Evolutionary conservation across 2,329 filamentous ascomycete genomes (phyloP).

Genomic region (Aspergillus texensis): DNA sequence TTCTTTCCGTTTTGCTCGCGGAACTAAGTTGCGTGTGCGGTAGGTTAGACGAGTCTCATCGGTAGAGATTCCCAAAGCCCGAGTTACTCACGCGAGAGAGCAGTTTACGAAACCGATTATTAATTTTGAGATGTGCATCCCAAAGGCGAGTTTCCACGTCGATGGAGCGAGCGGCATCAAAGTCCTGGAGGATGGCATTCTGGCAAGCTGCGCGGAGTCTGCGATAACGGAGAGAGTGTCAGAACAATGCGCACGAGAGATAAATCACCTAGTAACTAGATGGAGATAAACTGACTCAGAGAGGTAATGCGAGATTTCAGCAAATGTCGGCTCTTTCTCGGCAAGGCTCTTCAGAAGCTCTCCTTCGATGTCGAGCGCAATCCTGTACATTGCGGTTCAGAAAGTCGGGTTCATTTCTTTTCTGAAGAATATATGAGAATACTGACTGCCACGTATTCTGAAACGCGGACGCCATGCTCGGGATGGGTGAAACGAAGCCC

Average conservation of each 20-base stretch:
- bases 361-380: conserved; percentile 50
- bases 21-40: conserved; percentile 40
- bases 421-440: conserved; percentile 15
- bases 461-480: conserved; percentile 49
- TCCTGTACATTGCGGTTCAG: conserved; percentile 27
- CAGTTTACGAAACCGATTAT: conserved; percentile 73
- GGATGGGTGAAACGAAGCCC: conserved; percentile 21
- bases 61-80: background rate
- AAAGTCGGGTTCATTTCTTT: conserved; percentile 22
- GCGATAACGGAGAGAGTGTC: conserved; percentile 11
- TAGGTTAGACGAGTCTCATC: conserved; percentile 7
- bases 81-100: conserved; percentile 55
- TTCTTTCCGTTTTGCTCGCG: conserved; percentile 54
- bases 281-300: conserved; percentile 35
- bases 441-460: conserved; percentile 58
- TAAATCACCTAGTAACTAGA: background rate
- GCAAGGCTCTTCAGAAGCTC: conserved; percentile 53
- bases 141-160: conserved; percentile 74
- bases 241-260: conserved; percentile 3
- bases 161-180: conserved; percentile 51
- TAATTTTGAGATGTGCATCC: conserved; percentile 76
- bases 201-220: conserved; percentile 75
- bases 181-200: conserved; percentile 70
- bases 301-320: conserved; percentile 52
- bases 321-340: conserved; percentile 53